phyloP scores from a whole-genome alignment of 2,329 filamentous ascomycete species.

The Alternaria sp. region DNA sequence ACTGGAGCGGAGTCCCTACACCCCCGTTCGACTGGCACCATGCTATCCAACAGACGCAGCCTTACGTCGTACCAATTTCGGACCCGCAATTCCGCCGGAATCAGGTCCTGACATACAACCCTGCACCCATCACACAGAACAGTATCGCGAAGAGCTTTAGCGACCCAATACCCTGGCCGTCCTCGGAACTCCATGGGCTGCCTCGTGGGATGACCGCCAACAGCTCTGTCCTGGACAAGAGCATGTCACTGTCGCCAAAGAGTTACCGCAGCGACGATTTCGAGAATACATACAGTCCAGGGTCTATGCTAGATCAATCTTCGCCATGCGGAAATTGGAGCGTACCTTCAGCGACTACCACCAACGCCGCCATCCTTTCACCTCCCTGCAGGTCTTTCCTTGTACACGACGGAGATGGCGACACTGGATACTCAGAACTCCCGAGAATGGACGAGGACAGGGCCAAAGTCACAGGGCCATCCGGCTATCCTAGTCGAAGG shows the following conservation, averaged over 20 bases:
- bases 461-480: not conserved
- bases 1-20: constrained; percentile 3
- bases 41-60: constrained; percentile 6
- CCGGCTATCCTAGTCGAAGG: not conserved
- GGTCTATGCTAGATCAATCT: constrained; percentile 1
- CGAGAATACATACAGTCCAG: constrained; percentile 14
- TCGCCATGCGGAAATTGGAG: constrained; percentile 11
- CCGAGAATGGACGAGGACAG: not conserved
- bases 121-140: constrained; percentile 3
- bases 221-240: constrained; percentile 17
- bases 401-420: not conserved
- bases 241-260: constrained; percentile 24
- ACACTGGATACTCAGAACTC: not conserved
- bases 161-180: constrained; percentile 1
- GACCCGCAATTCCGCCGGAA: constrained; percentile 12
- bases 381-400: not conserved
- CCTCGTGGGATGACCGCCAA: not conserved
- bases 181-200: not conserved
- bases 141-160: constrained; percentile 6
- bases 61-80: constrained; percentile 9
- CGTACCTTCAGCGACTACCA: not conserved
- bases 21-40: constrained; percentile 6
- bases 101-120: constrained; percentile 13
- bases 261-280: constrained; percentile 27
- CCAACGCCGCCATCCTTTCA: not conserved